Percentiles rank a stretch among this genome's conserved stretches.
These are phyloP conservation scores for Acanthochlamys bracteata DNA, from an alignment of 106 monocot species.

Conservation along the genomic window DNA sequence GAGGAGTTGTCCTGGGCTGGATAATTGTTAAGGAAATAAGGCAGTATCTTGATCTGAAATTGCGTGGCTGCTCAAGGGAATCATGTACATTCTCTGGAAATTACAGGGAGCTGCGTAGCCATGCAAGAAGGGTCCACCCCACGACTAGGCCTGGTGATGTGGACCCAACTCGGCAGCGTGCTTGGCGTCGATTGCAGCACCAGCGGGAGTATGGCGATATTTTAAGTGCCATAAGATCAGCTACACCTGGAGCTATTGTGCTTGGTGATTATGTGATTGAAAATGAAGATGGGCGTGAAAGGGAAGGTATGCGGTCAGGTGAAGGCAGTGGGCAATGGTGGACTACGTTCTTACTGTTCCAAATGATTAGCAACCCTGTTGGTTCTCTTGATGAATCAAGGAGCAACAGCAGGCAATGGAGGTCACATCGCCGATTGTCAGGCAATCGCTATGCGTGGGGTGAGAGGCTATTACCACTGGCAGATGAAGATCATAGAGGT, in stretches of 20 bases:
- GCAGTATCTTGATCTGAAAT: conserved; percentile 53
- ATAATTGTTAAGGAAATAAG: conserved; percentile 55
- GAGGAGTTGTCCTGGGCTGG: conserved; percentile 56
- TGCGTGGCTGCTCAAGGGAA: conserved; percentile 66
- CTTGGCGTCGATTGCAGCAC: conserved; percentile 63
- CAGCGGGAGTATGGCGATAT: conserved; percentile 72
- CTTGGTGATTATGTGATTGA: conserved; percentile 80
- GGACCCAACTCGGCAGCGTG: conserved; percentile 58
- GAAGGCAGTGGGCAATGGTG: conserved; percentile 41
- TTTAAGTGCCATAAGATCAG: conserved; percentile 63
- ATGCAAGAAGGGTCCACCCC: conserved; percentile 66
- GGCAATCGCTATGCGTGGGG: conserved; percentile 59
- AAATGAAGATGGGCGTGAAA: conserved; percentile 23
- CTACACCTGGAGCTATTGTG: conserved; percentile 72
- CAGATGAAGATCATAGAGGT: conserved; percentile 21
- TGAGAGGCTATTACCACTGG: conserved; percentile 51
- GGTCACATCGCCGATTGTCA: conserved; percentile 26
- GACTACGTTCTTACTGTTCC: conserved; percentile 69
- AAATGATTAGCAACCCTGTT: conserved; percentile 45
- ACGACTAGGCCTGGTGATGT: conserved; percentile 52
- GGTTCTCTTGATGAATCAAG: conserved; percentile 34
- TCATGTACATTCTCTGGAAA: conserved; percentile 66
- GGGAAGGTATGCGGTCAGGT: conserved; percentile 14
- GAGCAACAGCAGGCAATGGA: conserved; percentile 30
- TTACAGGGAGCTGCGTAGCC: conserved; percentile 62